Base-by-base conservation (phyloP, 2,329 filamentous ascomycete genomes). In the Neoscytalidium dimidiatum region DNA sequence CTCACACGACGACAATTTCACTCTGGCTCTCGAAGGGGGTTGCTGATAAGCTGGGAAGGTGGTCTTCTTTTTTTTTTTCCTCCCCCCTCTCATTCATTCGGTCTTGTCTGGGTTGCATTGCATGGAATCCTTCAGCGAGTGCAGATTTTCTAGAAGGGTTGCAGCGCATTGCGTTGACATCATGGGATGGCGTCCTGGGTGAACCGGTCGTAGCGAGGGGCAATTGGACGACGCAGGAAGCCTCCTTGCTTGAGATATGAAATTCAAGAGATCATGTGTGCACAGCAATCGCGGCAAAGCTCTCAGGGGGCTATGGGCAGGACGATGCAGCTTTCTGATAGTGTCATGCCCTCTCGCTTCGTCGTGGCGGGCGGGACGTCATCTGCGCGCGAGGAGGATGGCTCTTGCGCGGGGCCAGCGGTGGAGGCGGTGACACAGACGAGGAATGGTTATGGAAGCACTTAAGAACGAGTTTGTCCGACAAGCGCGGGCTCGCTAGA, bases 61-160 rank as follows among this genome's bases (percentile, higher is more conserved):
- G 46, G 13, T 38, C 11, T n/a, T n/a, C 44, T 8, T 57, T 13
- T 57, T 21, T 23, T 46, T 19, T 9, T 51, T 33, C 31, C 46
- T 3, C 33, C 3, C 33, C 3, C 35, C 26, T 44, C 23, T 17
- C 11, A 33, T 26, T 23, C 26, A 46, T 29, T 58, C 53, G 56
- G 43, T 64, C 68, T 58, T 65, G 53, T 66, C 67, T 71, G 72
- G 69, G 71, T 75, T 73, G 73, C 74, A 75, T 76, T 68, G 74
- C 75, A 75, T 73, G 64, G 38, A 38, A 58, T 31, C 44, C 38
- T 62, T 52, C 44, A 62, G 41, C 21, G 49, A 38, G 41, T 51
- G 63, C 53, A 44, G 64, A 31, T 35, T 71, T 74, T 76, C 71
- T 73, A 73, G 73, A 74, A 72, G 68, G 52, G 68, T 72, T 70